Base-by-base conservation (phyloP, 164 flowering plant genomes). In the Vitis rupestris region DNA sequence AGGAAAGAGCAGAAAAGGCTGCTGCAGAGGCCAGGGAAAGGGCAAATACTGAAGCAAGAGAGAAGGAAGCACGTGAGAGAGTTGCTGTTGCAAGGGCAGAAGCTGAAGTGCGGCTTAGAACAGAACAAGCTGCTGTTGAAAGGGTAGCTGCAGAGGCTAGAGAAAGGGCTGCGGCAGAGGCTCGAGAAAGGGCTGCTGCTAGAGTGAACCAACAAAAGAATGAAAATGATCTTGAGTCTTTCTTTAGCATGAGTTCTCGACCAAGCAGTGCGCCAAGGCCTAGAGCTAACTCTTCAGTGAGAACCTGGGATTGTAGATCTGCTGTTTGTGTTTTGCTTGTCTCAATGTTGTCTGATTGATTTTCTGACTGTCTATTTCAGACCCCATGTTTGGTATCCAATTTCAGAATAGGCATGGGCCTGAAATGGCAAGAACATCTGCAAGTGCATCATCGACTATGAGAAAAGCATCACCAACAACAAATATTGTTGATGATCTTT, bases 261-360 rank as follows among this genome's bases (percentile, higher is more conserved):
- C 84, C 99, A 14, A 90, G 78, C 80, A 93, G 98, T 89, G 99
- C 88, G 44, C 97, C 98, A 48, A 85, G 83, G 75, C 82, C 88
- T 16, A 85, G 97, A 73, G 76, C 92, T 57, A 79, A 76, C 52
- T 65, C 90, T 61, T 77, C 87, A 61, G 98, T 93, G 78, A 84
- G 89, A 75, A 67, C 54, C 29, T 65, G 49, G n/a, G 4, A 0
- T 50, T 69, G 13, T 56, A 12, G 7, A 23, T 30, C 10, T 56
- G 3, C 9, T 16, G 13, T 27, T n/a, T n/a, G 12, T 16, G 5
- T 27, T 9, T 9, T 60, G 13, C 15, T 9, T 50, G 59, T 49
- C 10, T 19, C 61, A 27, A 10, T 30, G 10, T 44, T 9, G 14
- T 31, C 4, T 8, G 29, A 56, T 59, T 61, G 3, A 66, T 62